Evolutionary conservation across 208 protist genomes (phyloP), one percentile per base, ranked within the genome.

Genomic region (Acanthamoeba triangularis): DNA sequence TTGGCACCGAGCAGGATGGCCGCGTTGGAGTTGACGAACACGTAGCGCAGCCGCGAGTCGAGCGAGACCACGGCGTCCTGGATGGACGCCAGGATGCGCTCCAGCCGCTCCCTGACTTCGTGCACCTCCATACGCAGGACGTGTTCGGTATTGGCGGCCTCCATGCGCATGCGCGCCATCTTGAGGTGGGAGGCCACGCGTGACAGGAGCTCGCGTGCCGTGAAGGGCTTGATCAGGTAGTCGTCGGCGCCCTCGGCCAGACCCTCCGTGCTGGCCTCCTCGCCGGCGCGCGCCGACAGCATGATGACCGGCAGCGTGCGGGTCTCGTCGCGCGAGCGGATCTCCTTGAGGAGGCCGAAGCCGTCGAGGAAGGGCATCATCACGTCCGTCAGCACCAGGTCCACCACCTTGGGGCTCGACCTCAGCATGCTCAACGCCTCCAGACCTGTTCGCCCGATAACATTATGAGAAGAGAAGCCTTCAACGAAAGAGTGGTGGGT

Each of bases 351-450:
- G 11, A 95, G 52, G 20, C 37, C n/a, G 44, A 95, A 95, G 14
- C 95, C 95, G 69, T 96, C 95, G n/a, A 96, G 16, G 52, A 85
- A 47, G 16, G 95, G 95, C 95, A 96, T 96, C 95, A 96, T 96
- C 11, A 96, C 95, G 30, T 96, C 95, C n/a, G 61, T 94, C 47
- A 96, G 49, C 54, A 96, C 90, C 14, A 96, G 82, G 49, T 96
- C 94, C 20, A 92, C 41, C 20, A n/a, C 82, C 7, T 65, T 25
- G 8, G 16, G 28, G 44, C 41, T 52, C 20, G 56, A 76, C 14
- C 44, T 11, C 35, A 76, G 37, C 35, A 76, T 52, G n/a, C 65
- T 93, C 61, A 93, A 20, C 37, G 87, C 87, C 47, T 93, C 87
- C 25, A 93, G 87, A 7, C 87, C 65, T 72, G 30, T 69, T 69